Base-by-base conservation (phyloP, 148 eudicot species). In the Heliosperma pusillum region DNA sequence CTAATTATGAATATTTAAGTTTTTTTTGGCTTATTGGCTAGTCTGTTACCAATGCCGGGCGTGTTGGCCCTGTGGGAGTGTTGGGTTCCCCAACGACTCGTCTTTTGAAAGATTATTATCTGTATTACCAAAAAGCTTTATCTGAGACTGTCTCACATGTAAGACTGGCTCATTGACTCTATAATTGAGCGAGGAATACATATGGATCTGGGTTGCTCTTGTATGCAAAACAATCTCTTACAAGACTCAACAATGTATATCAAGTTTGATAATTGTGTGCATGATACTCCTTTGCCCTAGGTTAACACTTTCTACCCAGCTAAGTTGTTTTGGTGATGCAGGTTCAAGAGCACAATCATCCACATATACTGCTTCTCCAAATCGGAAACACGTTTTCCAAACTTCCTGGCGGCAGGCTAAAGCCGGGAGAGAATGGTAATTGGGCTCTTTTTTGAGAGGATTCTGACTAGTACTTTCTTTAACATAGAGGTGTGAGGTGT, bases 331-430 rank as follows among this genome's bases (percentile, higher is more conserved):
- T 79, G 36, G 53, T 79, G 16, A 33, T 79, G 74, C 90, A 92
- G 95, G 95, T 90, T 21, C 91, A 92, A 72, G 95, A 90, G 82
- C 92, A 90, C 71, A 92, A 90, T 66, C 91, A 87, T 85, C 97
- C 96, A 19, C 96, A 93, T 60, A 84, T 90, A 73, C 90, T 93
- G 74, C 91, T 93, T 40, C 81, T 93, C 79, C 89, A 91, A 86
- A 89, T 84, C 30, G 93, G 96, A 59, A 88, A 88, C 71, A 86
- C 93, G n/a, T 88, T 91, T 71, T 88, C 88, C 86, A 91, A 91
- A 79, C 98, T 93, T 81, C 98, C 98, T 20, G 98, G 98, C 68
- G 98, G 98, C 20, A 84, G 92, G 26, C 69, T 93, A 83, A 93
- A 83, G 85, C 91, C 98, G 2, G 96, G 92, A 58, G 96, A 93